These are phyloP conservation scores for Fusarium sp. DNA, from an alignment of 2,329 filamentous ascomycete species.

Conservation along the genomic window DNA sequence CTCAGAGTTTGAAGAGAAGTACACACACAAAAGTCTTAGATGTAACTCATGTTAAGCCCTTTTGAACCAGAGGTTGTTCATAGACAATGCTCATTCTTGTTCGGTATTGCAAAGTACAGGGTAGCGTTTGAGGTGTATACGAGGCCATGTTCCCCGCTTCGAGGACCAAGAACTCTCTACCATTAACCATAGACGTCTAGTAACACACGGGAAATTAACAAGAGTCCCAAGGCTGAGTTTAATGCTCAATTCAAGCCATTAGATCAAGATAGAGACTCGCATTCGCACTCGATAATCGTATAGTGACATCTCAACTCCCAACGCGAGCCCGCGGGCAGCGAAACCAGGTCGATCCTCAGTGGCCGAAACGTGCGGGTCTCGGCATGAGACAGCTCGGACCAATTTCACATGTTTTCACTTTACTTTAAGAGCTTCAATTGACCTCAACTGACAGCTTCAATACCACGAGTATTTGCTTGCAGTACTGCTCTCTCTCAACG, in stretches of 20 bases:
- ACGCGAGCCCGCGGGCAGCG: neutral
- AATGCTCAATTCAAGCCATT: rapidly evolving
- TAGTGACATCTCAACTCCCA: neutral
- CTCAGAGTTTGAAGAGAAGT: neutral
- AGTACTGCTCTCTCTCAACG: neutral
- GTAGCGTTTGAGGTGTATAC: neutral
- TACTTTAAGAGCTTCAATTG: neutral
- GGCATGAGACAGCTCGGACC: neutral
- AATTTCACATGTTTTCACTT: constrained; percentile 6
- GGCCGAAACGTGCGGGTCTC: neutral
- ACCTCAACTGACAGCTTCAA: neutral
- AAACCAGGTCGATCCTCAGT: neutral
- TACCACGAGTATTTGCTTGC: neutral
- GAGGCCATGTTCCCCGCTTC: neutral
- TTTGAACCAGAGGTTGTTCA: neutral
- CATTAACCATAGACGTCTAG: too few species aligned
- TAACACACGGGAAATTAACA: neutral
- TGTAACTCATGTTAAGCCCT: neutral
- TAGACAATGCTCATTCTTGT: neutral
- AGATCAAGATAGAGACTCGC: neutral
- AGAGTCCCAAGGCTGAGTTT: neutral
- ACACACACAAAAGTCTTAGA: rapidly evolving
- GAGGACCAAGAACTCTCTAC: neutral
- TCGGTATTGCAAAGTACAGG: neutral
- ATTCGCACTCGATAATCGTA: neutral